phyloP scores from a whole-genome alignment of 257 asterid species.

The Salvia hispanica region DNA sequence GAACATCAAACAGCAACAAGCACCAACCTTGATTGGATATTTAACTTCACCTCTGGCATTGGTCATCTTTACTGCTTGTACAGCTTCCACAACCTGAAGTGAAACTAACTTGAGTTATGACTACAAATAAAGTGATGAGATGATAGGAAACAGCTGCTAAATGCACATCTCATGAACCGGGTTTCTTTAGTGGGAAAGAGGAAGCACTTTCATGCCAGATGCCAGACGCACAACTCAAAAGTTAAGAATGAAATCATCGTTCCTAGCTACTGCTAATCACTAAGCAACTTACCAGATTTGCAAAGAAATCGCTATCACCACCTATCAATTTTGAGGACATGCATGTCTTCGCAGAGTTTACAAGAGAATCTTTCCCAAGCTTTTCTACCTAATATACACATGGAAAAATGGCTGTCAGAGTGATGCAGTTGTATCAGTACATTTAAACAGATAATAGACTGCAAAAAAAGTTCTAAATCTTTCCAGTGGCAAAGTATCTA shows the following conservation, averaged over 20 bases:
- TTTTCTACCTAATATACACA: conserved; percentile 69
- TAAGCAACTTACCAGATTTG: conserved; percentile 65
- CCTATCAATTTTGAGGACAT: conserved; percentile 96
- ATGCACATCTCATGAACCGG: conserved; percentile 7
- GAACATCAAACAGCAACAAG: conserved; percentile 19
- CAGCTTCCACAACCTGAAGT: conserved; percentile 82
- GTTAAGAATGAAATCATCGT: neutral
- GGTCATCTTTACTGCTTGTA: conserved; percentile 78
- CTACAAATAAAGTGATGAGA: conserved; percentile 4
- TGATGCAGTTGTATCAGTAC: neutral
- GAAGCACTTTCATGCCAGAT: conserved; percentile 13
- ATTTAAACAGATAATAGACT: conserved; percentile 5
- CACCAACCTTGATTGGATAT: conserved; percentile 84
- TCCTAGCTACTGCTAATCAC: neutral
- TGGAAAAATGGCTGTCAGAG: conserved; percentile 28
- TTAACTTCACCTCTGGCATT: conserved; percentile 83
- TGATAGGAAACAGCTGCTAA: neutral
- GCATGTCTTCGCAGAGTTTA: conserved; percentile 97
- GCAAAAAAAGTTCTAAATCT: neutral
- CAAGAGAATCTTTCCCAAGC: conserved; percentile 86
- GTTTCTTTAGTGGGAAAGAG: conserved; percentile 6
- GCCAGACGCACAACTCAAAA: neutral
- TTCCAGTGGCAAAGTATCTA: too few relatives aligned
- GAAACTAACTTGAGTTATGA: neutral
- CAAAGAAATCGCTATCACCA: conserved; percentile 84